Conservation (phyloP, 2,329 filamentous ascomycete species). For the Mycosphaerelloides madeirae region DNA sequence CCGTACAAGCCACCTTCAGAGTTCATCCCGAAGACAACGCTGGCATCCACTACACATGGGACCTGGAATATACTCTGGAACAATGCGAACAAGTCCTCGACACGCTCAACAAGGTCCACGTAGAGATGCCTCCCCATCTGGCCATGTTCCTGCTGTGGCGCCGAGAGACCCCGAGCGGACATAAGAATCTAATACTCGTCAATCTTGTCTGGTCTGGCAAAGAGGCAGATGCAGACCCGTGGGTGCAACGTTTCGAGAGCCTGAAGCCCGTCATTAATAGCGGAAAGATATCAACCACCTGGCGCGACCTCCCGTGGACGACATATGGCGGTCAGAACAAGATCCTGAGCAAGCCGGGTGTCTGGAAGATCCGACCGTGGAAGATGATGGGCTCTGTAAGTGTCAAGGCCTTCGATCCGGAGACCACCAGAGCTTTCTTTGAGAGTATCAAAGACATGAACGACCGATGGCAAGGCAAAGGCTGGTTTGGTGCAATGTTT, state of each 20-base stretch:
- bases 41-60: not conserved
- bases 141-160: constrained; percentile 9
- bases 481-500: constrained; percentile 5
- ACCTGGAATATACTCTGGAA: constrained; percentile 7
- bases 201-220: constrained; percentile 9
- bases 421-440: constrained; percentile 3
- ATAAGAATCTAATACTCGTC: constrained; percentile 7
- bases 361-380: constrained; percentile 1
- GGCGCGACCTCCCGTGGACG: constrained; percentile 6
- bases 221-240: constrained; percentile 2
- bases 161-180: constrained; percentile 1
- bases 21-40: constrained; percentile 1
- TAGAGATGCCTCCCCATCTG: constrained; percentile 5
- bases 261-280: constrained; percentile 2
- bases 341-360: constrained; percentile 1
- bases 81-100: constrained; percentile 6
- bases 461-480: constrained; percentile 4
- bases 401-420: constrained; percentile 1
- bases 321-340: constrained; percentile 7
- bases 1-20: constrained; percentile 21
- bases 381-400: constrained; percentile 6
- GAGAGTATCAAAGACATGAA: constrained; percentile 1
- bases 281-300: constrained; percentile 2
- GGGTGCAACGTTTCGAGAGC: constrained; percentile 3
- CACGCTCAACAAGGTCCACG: constrained; percentile 5